Conservation (phyloP, 129 eudicot genomes). For the Flaveria bidentis region DNA sequence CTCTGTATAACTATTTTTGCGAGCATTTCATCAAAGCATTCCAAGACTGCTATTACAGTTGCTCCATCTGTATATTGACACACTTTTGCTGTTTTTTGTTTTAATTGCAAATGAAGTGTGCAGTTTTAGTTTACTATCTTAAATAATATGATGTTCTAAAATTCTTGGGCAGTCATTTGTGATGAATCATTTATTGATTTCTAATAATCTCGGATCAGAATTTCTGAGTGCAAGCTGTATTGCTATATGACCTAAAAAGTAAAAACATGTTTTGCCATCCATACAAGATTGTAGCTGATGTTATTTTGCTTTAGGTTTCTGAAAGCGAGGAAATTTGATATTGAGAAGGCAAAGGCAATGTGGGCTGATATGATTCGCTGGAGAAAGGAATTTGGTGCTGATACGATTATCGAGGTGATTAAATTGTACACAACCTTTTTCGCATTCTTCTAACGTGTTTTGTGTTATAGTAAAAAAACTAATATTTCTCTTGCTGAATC, state of each 20-base stretch:
- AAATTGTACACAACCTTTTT: not conserved
- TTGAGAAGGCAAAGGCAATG: constrained; percentile 68
- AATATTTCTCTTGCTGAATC: constrained; percentile 22
- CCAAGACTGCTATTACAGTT: not conserved
- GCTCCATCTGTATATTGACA: not conserved
- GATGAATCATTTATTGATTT: constrained; percentile 1
- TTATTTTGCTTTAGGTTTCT: constrained; percentile 49
- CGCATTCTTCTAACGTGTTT: not conserved
- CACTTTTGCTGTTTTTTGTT: not conserved
- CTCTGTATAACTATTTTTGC: not conserved
- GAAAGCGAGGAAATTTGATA: constrained; percentile 68
- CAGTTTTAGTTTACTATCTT: constrained; percentile 3
- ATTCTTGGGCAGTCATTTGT: not conserved
- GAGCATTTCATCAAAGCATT: not conserved
- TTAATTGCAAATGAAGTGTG: constrained; percentile 1
- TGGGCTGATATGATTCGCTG: constrained; percentile 78
- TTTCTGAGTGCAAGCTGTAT: constrained; percentile 14
- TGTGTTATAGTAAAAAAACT: constrained; percentile 14
- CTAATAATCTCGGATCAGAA: not conserved
- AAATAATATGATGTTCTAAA: not conserved
- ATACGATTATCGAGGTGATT: constrained; percentile 59
- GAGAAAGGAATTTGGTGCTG: constrained; percentile 70
- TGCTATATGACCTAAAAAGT: constrained; percentile 2
- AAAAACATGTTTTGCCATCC: constrained; percentile 19
- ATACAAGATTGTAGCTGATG: not conserved